Conservation (phyloP, 1,139 yeast genomes). For the Debaryomyces fabryi region DNA sequence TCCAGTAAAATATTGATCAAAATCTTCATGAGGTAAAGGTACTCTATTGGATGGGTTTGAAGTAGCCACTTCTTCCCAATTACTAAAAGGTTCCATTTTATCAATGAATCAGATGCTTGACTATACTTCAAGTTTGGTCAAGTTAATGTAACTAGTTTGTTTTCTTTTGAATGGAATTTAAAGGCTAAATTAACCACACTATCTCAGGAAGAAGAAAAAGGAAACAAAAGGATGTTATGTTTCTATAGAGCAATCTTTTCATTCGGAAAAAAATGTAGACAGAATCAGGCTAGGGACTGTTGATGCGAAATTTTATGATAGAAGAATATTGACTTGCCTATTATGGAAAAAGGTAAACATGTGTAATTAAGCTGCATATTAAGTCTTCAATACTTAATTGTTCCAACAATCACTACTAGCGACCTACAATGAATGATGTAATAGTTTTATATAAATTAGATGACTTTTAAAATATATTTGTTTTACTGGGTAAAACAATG, state of each 20-base stretch:
- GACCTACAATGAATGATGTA: background rate
- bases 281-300: conserved; percentile 16
- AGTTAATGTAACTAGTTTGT: background rate
- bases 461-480: conserved; percentile 7
- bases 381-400: conserved; percentile 6
- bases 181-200: background rate
- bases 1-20: conserved; percentile 40
- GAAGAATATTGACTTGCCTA: conserved; percentile 16
- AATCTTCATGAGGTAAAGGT: conserved; percentile 47
- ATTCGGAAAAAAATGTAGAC: background rate
- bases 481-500: conserved; percentile 4
- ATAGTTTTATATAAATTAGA: conserved; percentile 4
- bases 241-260: conserved; percentile 7
- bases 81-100: conserved; percentile 37
- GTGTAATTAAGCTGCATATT: conserved; percentile 11
- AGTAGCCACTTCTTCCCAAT: conserved; percentile 31
- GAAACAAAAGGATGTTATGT: background rate
- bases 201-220: background rate
- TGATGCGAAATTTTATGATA: conserved; percentile 11
- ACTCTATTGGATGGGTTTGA: conserved; percentile 20
- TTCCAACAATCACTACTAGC: background rate
- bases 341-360: conserved; percentile 26
- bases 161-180: background rate
- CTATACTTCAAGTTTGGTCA: background rate
- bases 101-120: conserved; percentile 3